Percentiles rank a stretch among this genome's conserved stretches.
These are phyloP conservation scores for Candida ponderosae DNA, from an alignment of 805 yeast genomes.

Conservation along the genomic window DNA sequence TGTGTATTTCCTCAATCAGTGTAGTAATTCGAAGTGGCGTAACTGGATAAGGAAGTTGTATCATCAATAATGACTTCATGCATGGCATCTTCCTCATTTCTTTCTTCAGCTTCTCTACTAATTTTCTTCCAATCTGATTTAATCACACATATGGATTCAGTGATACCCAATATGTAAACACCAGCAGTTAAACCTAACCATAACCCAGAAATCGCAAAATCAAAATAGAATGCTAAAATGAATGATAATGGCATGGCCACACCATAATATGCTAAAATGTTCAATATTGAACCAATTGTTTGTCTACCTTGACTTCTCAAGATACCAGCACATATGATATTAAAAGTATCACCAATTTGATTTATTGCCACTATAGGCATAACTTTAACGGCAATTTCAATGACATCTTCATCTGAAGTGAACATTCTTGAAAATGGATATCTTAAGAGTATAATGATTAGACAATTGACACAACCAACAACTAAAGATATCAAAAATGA, in stretches of 20 bases:
- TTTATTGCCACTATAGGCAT: slow-evolving; percentile 61
- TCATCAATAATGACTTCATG: slow-evolving; percentile 17
- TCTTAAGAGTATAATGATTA: slow-evolving; percentile 38
- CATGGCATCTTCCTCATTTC: slow-evolving; percentile 19
- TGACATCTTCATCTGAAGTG: slow-evolving; percentile 54
- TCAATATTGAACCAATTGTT: slow-evolving; percentile 61
- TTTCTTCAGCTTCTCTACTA: slow-evolving; percentile 21
- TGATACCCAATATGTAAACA: slow-evolving; percentile 41
- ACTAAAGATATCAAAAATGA: slow-evolving; percentile 37
- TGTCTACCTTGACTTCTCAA: slow-evolving; percentile 75
- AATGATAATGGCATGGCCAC: slow-evolving; percentile 65
- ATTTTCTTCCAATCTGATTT: slow-evolving; percentile 48
- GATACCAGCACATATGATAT: slow-evolving; percentile 65
- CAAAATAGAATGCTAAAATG: slow-evolving; percentile 41
- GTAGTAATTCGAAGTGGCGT: background rate
- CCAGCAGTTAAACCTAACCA: slow-evolving; percentile 49
- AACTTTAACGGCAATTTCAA: slow-evolving; percentile 38
- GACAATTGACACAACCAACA: slow-evolving; percentile 44
- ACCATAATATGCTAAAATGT: slow-evolving; percentile 62
- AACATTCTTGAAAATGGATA: slow-evolving; percentile 48
- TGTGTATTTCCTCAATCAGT: background rate
- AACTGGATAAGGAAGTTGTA: slow-evolving; percentile 17
- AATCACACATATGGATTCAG: slow-evolving; percentile 39
- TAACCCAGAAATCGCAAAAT: slow-evolving; percentile 49
- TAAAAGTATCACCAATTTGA: slow-evolving; percentile 63